Percentiles rank a stretch among this genome's conserved stretches.
Conservation (phyloP, 2,329 filamentous ascomycete species). For the Exophiala sp. region DNA sequence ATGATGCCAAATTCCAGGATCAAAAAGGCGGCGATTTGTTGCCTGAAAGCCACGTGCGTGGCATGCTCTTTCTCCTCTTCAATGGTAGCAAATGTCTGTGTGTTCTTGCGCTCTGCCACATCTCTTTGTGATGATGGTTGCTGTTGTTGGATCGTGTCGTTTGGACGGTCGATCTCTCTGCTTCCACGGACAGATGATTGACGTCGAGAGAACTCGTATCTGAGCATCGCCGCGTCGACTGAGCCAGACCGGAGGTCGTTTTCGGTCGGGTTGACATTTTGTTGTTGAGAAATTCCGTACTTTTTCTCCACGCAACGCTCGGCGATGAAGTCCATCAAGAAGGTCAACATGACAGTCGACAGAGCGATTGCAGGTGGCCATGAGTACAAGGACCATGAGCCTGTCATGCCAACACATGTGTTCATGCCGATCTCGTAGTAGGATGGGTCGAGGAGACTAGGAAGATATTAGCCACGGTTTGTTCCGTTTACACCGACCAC, state of each 20-base stretch:
- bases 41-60: conserved; percentile 35
- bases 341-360: conserved; percentile 47
- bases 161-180: not conserved
- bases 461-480: not conserved
- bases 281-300: conserved; percentile 35
- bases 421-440: conserved; percentile 44
- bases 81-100: conserved; percentile 1
- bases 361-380: conserved; percentile 54
- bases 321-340: conserved; percentile 50
- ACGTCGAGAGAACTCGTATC: not conserved
- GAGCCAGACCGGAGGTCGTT: conserved; percentile 18
- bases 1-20: conserved; percentile 60
- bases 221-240: not conserved
- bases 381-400: conserved; percentile 42
- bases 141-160: not conserved
- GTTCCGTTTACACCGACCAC: not conserved
- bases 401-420: conserved; percentile 53
- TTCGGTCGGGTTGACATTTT: conserved; percentile 21
- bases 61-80: conserved; percentile 23
- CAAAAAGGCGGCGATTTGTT: conserved; percentile 41
- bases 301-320: conserved; percentile 52
- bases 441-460: conserved; percentile 42
- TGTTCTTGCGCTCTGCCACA: conserved; percentile 8
- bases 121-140: conserved; percentile 1
- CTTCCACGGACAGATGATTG: not conserved